These are phyloP conservation scores for Candida palmyrensis DNA, from an alignment of 805 yeast genomes.

Conservation along the genomic window DNA sequence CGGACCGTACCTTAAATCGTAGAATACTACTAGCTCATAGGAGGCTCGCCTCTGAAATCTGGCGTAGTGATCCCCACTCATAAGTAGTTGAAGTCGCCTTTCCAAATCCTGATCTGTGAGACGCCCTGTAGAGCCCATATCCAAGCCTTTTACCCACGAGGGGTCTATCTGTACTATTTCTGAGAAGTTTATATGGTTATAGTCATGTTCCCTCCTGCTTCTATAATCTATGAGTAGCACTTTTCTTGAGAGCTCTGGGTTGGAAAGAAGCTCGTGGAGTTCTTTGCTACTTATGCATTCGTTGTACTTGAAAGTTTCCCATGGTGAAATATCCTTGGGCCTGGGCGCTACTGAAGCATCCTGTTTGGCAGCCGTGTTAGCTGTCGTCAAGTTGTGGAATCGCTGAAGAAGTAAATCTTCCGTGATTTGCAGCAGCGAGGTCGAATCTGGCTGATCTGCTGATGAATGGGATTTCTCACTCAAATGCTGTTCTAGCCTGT, in stretches of 20 bases:
- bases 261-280: constrained; percentile 9
- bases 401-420: constrained; percentile 1
- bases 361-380: not conserved
- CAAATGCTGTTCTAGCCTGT: constrained; percentile 10
- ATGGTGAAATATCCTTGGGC: not conserved
- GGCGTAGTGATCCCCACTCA: constrained; percentile 51
- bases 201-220: constrained; percentile 51
- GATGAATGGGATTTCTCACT: not conserved
- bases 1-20: constrained; percentile 45
- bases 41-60: constrained; percentile 48
- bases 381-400: not conserved
- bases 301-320: constrained; percentile 8
- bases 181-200: constrained; percentile 55
- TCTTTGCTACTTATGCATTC: constrained; percentile 17
- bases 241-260: constrained; percentile 2
- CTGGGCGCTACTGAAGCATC: not conserved
- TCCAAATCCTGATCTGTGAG: constrained; percentile 65
- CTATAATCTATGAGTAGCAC: constrained; percentile 72
- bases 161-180: constrained; percentile 78
- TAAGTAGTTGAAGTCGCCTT: constrained; percentile 47
- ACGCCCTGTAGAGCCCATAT: constrained; percentile 20
- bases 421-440: too few relatives aligned
- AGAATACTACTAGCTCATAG: constrained; percentile 62
- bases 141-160: constrained; percentile 12
- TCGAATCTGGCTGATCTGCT: too few relatives aligned